phyloP scores from a whole-genome alignment of 225 moss, liverwort and hornwort species.

The Pleurozium schreberi region DNA sequence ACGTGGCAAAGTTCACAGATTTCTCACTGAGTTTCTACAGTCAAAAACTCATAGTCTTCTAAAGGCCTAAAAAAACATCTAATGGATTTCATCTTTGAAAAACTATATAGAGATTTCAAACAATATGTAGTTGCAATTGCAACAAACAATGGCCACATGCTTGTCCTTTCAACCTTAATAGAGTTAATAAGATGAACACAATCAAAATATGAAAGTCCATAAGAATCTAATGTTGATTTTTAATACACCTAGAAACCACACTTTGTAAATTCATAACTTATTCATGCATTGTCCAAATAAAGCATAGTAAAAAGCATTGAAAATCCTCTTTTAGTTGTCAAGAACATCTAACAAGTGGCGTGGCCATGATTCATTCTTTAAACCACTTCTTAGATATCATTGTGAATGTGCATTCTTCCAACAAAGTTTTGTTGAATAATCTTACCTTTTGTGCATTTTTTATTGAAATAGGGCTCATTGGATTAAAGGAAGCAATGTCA shows the following conservation, averaged over 20 bases:
- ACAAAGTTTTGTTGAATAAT: background rate
- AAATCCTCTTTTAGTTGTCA: background rate
- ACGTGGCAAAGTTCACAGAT: too few relatives aligned
- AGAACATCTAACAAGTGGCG: background rate
- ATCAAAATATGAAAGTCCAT: background rate
- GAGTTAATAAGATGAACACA: background rate
- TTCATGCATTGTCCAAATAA: background rate
- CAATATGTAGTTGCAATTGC: background rate
- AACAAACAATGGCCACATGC: accelerated
- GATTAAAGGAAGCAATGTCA: background rate
- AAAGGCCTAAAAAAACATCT: too few relatives aligned
- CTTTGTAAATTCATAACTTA: background rate
- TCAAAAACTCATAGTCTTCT: too few relatives aligned
- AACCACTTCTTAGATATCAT: background rate
- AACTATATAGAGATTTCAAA: background rate
- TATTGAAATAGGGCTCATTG: accelerated
- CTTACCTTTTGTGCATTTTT: background rate
- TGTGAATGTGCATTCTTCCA: background rate
- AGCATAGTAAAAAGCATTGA: background rate
- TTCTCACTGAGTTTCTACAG: too few relatives aligned
- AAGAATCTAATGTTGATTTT: background rate
- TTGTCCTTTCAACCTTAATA: background rate
- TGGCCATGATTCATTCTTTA: background rate
- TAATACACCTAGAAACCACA: background rate
- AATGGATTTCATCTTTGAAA: background rate